phyloP scores from a whole-genome alignment of 1,284 basidiomycete genomes.

The Rhodotorula glutinis region DNA sequence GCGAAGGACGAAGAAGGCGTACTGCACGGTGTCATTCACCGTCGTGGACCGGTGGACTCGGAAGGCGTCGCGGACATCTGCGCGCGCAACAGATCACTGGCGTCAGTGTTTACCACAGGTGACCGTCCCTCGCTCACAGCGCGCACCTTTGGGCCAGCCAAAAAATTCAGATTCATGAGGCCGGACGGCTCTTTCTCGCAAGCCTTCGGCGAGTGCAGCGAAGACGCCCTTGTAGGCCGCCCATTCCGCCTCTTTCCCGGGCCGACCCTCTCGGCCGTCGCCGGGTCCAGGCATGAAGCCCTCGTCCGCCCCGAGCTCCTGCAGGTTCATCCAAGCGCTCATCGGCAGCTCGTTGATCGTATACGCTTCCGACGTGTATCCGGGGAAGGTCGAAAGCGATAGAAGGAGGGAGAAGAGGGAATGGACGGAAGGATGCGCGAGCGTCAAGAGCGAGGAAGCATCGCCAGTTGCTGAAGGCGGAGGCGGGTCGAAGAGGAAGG shows the following conservation, averaged over 20 bases:
- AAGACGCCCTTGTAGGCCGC: conserved; percentile 40
- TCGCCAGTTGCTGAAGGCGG: background rate
- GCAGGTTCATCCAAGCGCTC: conserved; percentile 42
- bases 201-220: conserved; percentile 34
- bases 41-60: conserved; percentile 34
- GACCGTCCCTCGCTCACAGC: background rate
- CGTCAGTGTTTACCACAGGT: background rate
- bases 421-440: conserved; percentile 21
- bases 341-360: conserved; percentile 37
- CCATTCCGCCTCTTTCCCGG: conserved; percentile 35
- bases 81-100: fast-evolving
- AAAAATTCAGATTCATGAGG: conserved; percentile 28
- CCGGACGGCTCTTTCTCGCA: conserved; percentile 36
- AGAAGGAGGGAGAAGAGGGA: conserved; percentile 40
- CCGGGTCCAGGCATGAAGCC: conserved; percentile 39
- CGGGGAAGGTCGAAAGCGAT: conserved; percentile 41
- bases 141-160: conserved; percentile 40
- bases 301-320: conserved; percentile 42
- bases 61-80: conserved; percentile 41
- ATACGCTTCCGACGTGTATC: conserved; percentile 40
- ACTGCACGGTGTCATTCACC: conserved; percentile 40
- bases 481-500: conserved; percentile 28
- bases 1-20: conserved; percentile 43
- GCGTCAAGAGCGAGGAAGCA: conserved; percentile 1
- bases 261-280: conserved; percentile 31